These are phyloP conservation scores for Chalaropsis ovoidea DNA, from an alignment of 2,329 filamentous ascomycete genomes.

Conservation along the genomic window DNA sequence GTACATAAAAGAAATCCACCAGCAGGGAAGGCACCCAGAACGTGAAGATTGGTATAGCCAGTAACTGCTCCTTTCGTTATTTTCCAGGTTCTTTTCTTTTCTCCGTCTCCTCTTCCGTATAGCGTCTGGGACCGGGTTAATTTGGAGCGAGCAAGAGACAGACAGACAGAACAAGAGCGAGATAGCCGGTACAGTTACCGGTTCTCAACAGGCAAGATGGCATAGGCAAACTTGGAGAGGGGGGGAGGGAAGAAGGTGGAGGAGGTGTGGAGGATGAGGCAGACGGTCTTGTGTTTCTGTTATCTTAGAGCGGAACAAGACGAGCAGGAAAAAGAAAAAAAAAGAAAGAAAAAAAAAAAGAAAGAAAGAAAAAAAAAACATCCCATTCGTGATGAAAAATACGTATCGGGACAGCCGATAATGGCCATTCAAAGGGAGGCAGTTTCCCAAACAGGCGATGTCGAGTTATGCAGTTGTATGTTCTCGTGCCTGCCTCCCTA, in stretches of 20 bases:
- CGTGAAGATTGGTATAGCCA: slow-evolving; percentile 1
- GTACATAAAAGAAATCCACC: background rate
- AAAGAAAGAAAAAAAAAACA: too few species aligned
- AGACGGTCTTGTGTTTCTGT: too few species aligned
- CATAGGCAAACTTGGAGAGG: background rate
- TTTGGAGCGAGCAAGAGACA: background rate
- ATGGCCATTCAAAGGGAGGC: slow-evolving; percentile 11
- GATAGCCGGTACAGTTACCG: background rate
- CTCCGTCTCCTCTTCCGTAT: slow-evolving; percentile 4
- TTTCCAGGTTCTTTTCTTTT: background rate
- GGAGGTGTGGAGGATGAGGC: background rate
- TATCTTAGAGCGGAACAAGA: too few species aligned
- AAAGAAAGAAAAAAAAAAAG: too few species aligned
- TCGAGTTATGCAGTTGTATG: background rate
- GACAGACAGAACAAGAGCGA: background rate
- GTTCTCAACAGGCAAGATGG: background rate
- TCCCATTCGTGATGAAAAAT: background rate
- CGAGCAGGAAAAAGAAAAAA: too few species aligned
- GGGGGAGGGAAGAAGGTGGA: background rate
- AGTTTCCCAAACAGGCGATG: background rate
- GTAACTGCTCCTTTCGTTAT: background rate
- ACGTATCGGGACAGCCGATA: slow-evolving; percentile 3
- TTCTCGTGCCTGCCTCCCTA: slow-evolving; percentile 5
- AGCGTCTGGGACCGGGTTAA: background rate
- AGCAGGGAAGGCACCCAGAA: background rate